Evolutionary conservation across 192 early-diverging fungal genomes (phyloP).

Genomic region (Anaeromyces robustus): DNA sequence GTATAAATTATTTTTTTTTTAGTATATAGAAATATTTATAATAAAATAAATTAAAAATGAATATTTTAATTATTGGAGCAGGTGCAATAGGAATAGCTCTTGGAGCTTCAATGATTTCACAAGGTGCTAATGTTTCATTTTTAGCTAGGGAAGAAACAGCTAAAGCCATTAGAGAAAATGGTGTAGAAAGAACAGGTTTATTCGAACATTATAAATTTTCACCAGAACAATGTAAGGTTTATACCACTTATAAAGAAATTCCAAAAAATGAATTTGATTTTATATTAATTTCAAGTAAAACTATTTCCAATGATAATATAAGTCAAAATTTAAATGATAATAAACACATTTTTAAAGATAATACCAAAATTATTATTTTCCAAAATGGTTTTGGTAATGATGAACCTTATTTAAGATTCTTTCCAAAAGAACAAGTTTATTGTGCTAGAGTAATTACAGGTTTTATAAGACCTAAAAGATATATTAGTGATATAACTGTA

Average conservation of each 20-base stretch:
- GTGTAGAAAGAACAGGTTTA: background rate
- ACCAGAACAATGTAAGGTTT: background rate
- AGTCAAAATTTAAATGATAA: background rate
- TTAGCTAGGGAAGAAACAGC: background rate
- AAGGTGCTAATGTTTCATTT: background rate
- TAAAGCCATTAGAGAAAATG: background rate
- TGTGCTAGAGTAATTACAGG: background rate
- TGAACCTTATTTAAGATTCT: background rate
- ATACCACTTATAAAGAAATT: background rate
- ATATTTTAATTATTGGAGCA: background rate
- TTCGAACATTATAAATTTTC: background rate
- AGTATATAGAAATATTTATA: too few species aligned
- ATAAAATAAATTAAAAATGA: background rate
- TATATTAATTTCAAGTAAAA: background rate
- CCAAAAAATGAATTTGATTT: background rate
- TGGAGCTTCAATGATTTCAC: background rate
- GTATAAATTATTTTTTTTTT: too few species aligned
- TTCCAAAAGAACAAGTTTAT: background rate
- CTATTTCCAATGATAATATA: background rate
- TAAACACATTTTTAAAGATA: background rate
- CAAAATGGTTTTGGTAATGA: background rate
- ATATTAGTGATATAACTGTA: background rate
- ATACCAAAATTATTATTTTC: background rate
- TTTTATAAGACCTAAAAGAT: background rate
- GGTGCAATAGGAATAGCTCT: background rate